These are phyloP conservation scores for Xylariaceae sp. DNA, from an alignment of 2,329 filamentous ascomycete genomes.

Conservation along the genomic window DNA sequence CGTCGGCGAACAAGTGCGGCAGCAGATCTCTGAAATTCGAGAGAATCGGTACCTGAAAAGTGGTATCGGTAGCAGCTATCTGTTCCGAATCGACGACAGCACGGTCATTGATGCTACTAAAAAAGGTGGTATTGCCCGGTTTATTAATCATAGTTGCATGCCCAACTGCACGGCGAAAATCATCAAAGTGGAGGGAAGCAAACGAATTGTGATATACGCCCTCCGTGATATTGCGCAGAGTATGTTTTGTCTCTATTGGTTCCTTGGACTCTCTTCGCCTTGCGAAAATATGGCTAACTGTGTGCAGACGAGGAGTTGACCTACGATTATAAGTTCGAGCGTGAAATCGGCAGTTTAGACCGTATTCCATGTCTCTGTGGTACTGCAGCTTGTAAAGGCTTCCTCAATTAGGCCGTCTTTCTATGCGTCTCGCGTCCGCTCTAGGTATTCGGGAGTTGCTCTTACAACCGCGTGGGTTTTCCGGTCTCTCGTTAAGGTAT, in stretches of 20 bases:
- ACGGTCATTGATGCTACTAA: constrained; percentile 98
- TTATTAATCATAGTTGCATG: constrained; percentile 98
- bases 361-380: constrained; percentile 97
- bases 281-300: constrained; percentile 18
- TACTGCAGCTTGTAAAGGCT: constrained; percentile 93
- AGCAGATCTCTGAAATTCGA: constrained; percentile 94
- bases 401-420: constrained; percentile 70
- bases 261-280: neutral
- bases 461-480: neutral
- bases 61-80: constrained; percentile 92
- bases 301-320: constrained; percentile 89
- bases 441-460: too few species aligned
- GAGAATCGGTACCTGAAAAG: constrained; percentile 91
- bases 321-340: constrained; percentile 99
- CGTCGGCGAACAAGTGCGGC: constrained; percentile 92
- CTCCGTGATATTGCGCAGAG: constrained; percentile 90
- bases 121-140: constrained; percentile 93
- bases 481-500: constrained; percentile 3
- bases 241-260: constrained; percentile 48
- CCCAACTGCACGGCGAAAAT: constrained; percentile 99
- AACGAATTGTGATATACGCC: constrained; percentile 98
- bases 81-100: constrained; percentile 97
- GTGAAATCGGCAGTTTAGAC: constrained; percentile 89
- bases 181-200: constrained; percentile 96
- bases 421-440: neutral